These are phyloP conservation scores for Cordyceps pruinosa DNA, from an alignment of 2,329 filamentous ascomycete species.

Conservation along the genomic window DNA sequence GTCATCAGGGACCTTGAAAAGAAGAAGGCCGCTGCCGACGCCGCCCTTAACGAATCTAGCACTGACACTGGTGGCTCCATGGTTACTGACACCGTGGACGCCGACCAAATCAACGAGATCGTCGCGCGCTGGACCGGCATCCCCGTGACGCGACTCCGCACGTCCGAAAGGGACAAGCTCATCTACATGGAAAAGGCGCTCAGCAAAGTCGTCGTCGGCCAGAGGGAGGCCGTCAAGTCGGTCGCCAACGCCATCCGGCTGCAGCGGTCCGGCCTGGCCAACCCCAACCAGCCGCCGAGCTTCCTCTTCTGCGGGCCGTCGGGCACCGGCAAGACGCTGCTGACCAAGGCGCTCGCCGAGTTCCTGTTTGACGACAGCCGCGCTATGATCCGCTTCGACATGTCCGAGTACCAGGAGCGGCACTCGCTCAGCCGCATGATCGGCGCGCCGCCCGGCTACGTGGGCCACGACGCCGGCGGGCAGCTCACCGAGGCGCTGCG, in stretches of 20 bases:
- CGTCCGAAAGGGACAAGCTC: slow-evolving; percentile 97
- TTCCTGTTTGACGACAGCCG: slow-evolving; percentile 97
- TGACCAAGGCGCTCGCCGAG: slow-evolving; percentile 94
- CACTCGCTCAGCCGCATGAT: slow-evolving; percentile 97
- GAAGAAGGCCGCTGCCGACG: slow-evolving; percentile 73
- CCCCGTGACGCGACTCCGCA: slow-evolving; percentile 87
- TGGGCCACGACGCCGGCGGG: slow-evolving; percentile 91
- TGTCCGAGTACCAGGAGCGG: slow-evolving; percentile 98
- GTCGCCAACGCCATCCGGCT: slow-evolving; percentile 95
- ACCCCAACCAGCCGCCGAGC: slow-evolving; percentile 93
- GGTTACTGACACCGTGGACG: slow-evolving; percentile 87
- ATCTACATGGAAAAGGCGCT: slow-evolving; percentile 91
- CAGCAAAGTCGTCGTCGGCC: slow-evolving; percentile 78
- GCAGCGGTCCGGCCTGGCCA: slow-evolving; percentile 87
- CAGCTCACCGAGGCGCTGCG: slow-evolving; percentile 93
- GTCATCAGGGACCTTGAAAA: slow-evolving; percentile 75
- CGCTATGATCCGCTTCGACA: slow-evolving; percentile 97
- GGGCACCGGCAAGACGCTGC: slow-evolving; percentile 93
- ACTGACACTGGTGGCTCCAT: slow-evolving; percentile 62
- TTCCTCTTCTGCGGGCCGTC: slow-evolving; percentile 99
- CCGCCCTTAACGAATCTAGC: slow-evolving; percentile 49
- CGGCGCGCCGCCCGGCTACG: slow-evolving; percentile 91
- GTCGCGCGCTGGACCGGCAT: slow-evolving; percentile 98
- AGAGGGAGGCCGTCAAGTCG: slow-evolving; percentile 85
- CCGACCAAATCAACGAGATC: slow-evolving; percentile 98